Conservation (phyloP, 164 flowering plant genomes). For the Amborella trichopoda region DNA sequence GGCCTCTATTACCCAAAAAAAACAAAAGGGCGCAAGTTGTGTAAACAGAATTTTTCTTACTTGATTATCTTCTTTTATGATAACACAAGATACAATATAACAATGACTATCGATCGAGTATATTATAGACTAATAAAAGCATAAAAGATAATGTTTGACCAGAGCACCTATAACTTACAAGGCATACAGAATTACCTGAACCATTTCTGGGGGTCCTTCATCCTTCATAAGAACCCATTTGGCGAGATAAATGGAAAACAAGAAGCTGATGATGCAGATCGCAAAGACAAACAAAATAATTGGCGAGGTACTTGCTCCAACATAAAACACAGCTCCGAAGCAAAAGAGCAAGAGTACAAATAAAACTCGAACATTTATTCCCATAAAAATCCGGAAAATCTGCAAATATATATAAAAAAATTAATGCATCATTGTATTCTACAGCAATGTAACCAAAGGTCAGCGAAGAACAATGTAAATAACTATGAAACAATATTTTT, state of each 20-base stretch:
- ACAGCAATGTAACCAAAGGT: too few species aligned
- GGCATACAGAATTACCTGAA: slow-evolving; percentile 39
- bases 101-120: too few species aligned
- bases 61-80: too few species aligned
- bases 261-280: slow-evolving; percentile 74
- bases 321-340: slow-evolving; percentile 64
- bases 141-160: not conserved
- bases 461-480: too few species aligned
- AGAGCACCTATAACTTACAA: not conserved
- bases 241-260: slow-evolving; percentile 62
- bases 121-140: too few species aligned
- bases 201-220: slow-evolving; percentile 99
- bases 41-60: too few species aligned
- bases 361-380: slow-evolving; percentile 67
- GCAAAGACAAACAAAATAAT: slow-evolving; percentile 81
- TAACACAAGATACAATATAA: too few species aligned
- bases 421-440: too few species aligned
- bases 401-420: slow-evolving; percentile 36
- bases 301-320: slow-evolving; percentile 86
- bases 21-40: too few species aligned
- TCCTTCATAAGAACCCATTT: slow-evolving; percentile 97
- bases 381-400: slow-evolving; percentile 61
- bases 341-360: slow-evolving; percentile 45
- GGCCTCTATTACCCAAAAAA: too few species aligned
- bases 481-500: too few species aligned